Conservation (phyloP, 495 filamentous ascomycete genomes). For the Patellaria atrata region DNA sequence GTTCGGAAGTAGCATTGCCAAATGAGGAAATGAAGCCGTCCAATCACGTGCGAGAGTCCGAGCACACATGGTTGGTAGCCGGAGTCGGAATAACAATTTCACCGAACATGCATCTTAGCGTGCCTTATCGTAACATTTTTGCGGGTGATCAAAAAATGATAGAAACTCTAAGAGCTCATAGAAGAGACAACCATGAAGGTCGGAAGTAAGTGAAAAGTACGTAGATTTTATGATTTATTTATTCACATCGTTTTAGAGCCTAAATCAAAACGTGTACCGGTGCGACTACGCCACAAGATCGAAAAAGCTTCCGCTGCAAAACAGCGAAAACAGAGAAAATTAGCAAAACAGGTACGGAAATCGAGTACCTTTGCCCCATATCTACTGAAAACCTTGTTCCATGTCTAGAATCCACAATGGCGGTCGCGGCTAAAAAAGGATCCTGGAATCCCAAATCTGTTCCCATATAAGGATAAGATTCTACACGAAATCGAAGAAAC, state of each 20-base stretch:
- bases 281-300: slow-evolving; percentile 87
- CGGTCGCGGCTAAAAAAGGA: slow-evolving; percentile 87
- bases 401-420: slow-evolving; percentile 74
- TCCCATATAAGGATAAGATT: slow-evolving; percentile 93
- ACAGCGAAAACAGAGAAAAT: slow-evolving; percentile 74
- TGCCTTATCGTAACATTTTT: no score
- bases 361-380: background rate
- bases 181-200: slow-evolving; percentile 13
- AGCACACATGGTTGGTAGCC: no score
- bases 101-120: no score
- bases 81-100: no score
- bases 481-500: slow-evolving; percentile 87
- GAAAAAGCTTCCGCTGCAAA: slow-evolving; percentile 85
- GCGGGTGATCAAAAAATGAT: no score
- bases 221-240: background rate
- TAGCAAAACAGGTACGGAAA: slow-evolving; percentile 58
- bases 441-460: slow-evolving; percentile 90
- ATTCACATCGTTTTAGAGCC: slow-evolving; percentile 48
- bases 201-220: slow-evolving; percentile 13
- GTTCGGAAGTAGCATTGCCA: no score
- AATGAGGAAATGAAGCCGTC: no score
- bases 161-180: no score
- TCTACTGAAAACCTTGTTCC: slow-evolving; percentile 6
- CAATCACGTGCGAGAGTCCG: no score
- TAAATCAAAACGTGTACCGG: slow-evolving; percentile 80